Evolutionary conservation across 1,284 basidiomycete species (phyloP).

Genomic region (Cutaneotrichosporon arboriforme): DNA sequence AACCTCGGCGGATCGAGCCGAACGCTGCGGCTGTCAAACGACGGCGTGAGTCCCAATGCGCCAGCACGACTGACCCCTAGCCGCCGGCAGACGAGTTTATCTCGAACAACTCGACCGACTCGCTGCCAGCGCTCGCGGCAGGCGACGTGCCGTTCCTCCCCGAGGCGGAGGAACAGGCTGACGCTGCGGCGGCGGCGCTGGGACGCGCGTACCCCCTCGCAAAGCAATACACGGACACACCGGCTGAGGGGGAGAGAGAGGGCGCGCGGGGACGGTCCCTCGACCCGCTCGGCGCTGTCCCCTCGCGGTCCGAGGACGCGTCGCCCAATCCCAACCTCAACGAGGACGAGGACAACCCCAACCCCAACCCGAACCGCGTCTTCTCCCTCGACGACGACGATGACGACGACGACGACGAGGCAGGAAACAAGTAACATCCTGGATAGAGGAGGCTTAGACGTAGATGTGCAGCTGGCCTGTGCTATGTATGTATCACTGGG

Average conservation of each 20-base stretch:
- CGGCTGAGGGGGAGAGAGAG: neutral
- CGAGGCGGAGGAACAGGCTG: neutral
- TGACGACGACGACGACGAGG: no score
- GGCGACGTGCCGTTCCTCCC: conserved; percentile 13
- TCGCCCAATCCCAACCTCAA: neutral
- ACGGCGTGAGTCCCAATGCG: conserved; percentile 16
- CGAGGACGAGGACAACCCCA: neutral
- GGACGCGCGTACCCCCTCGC: neutral
- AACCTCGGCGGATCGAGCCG: neutral
- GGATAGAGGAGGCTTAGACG: no score
- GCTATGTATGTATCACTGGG: neutral
- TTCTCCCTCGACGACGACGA: conserved; percentile 10
- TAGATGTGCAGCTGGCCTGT: neutral
- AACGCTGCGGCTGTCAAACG: conserved; percentile 16
- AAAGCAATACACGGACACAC: no score
- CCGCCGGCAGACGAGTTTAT: conserved; percentile 35
- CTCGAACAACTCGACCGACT: conserved; percentile 38
- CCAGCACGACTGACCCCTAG: conserved; percentile 9
- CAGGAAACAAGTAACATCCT: no score
- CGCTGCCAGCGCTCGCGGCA: conserved; percentile 26
- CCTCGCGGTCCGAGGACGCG: neutral
- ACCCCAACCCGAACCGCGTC: neutral
- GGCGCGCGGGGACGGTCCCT: neutral
- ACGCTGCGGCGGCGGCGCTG: conserved; percentile 2
- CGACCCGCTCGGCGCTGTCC: conserved; percentile 3